Base-by-base conservation (phyloP, 1,139 yeast species). In the Pichia sp. region DNA sequence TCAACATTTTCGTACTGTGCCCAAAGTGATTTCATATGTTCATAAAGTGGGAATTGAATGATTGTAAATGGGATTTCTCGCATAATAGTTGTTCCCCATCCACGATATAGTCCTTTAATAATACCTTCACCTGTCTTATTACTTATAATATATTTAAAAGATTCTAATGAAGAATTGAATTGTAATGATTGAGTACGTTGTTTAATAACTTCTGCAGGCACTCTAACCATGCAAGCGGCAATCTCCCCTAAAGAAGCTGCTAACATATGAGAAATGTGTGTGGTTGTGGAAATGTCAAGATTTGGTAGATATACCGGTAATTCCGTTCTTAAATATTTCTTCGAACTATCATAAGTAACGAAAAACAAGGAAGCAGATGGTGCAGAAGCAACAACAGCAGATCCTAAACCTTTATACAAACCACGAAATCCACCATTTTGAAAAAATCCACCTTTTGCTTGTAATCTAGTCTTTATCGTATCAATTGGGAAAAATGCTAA, bases 51-150 rank as follows among this genome's bases (percentile, higher is more conserved):
- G 64, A 89, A 93, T 57, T 91, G 98, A 44, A 91, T 85, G 57
- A 88, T 71, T 0, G 98, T 91, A 64, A 91, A 91, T 2, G 98
- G 98, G 36, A 91, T 89, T 56, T 91, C 99, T 46, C 99, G 71
- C 77, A 89, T 71, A 33, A 91, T 80, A 1, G 98, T 91, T 17
- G 95, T 79, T 20, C 77, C 72, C 89, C 95, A 93, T 10, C 99
- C 98, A 50, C 97, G 71, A 56, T 91, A 91, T 10, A 91, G 68
- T 0, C 96, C 96, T 33, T 73, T 64, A 28, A 84, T 53, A 1
- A 79, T 65, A 4, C 96, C 95, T 61, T 85, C 95, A 0, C 94
- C 93, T 4, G 79, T 67, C 52, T 70, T 66, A 52, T 79, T 77
- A 15, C 69, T 57, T 34, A 85, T 61, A 46, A 86, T 72, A 37